phyloP scores from a whole-genome alignment of 495 filamentous ascomycete genomes.

The Penicillium canescens region DNA sequence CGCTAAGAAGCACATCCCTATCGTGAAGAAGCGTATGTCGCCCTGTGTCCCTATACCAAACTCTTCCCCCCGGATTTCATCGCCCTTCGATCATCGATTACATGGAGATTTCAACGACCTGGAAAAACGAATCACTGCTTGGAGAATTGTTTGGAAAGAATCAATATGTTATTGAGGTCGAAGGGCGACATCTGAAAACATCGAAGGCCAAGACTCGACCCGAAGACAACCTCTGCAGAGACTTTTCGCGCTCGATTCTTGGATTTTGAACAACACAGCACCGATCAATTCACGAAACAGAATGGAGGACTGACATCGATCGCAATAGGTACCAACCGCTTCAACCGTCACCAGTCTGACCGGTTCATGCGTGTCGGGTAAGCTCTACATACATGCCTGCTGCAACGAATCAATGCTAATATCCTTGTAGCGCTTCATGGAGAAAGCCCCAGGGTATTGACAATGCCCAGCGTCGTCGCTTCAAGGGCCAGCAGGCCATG shows the following conservation, averaged over 20 bases:
- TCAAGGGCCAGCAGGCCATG: conserved; percentile 94
- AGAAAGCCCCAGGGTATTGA: conserved; percentile 60
- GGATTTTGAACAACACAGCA: background rate
- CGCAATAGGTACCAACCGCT: conserved; percentile 74
- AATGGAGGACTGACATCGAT: conserved; percentile 32
- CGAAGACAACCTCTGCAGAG: background rate
- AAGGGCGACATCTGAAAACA: conserved; percentile 17
- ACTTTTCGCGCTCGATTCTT: background rate
- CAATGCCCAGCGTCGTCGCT: conserved; percentile 84
- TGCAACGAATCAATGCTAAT: too few relatives aligned
- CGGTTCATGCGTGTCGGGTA: conserved; percentile 77
- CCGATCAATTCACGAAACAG: conserved; percentile 4
- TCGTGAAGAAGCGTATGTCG: conserved; percentile 98
- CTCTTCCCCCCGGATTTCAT: conserved; percentile 20
- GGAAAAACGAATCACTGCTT: background rate
- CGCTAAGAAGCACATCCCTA: conserved; percentile 98
- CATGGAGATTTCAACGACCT: conserved; percentile 10
- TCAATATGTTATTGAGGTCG: conserved; percentile 5
- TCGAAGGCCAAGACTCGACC: background rate
- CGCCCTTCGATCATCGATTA: conserved; percentile 22
- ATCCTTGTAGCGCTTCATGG: background rate
- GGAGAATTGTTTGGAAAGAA: background rate
- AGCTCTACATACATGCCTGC: too few relatives aligned
- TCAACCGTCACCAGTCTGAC: conserved; percentile 96
- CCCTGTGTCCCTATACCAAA: conserved; percentile 9